phyloP scores from a whole-genome alignment of 2,329 filamentous ascomycete genomes.

The Orbilia quercus region DNA sequence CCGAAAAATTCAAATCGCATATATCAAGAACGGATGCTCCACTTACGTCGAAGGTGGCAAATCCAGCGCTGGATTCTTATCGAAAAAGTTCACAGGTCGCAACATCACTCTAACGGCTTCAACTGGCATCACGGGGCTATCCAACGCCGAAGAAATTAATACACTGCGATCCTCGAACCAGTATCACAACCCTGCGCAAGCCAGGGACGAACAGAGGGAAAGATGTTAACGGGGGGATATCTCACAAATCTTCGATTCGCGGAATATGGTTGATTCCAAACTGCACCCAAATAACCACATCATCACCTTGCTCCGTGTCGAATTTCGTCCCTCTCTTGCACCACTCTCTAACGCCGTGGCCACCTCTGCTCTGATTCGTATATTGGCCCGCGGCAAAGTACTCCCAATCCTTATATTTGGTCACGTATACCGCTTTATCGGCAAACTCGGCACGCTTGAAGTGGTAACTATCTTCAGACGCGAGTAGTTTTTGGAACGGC shows the following conservation, averaged over 20 bases:
- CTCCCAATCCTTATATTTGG: conserved; percentile 68
- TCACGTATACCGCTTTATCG: conserved; percentile 69
- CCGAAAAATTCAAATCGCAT: background rate
- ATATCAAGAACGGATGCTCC: background rate
- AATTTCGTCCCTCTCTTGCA: conserved; percentile 64
- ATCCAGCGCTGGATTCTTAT: conserved; percentile 68
- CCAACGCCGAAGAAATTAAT: background rate
- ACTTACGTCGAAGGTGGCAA: conserved; percentile 66
- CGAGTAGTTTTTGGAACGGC: conserved; percentile 71
- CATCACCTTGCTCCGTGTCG: conserved; percentile 67
- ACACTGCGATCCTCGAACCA: background rate
- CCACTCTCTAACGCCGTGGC: conserved; percentile 69
- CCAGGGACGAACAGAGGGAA: background rate
- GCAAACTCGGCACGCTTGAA: conserved; percentile 69
- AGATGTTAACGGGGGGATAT: too few species aligned
- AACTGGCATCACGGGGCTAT: conserved; percentile 72
- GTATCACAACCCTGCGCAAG: background rate
- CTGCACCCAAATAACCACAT: conserved; percentile 70
- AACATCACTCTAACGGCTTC: conserved; percentile 68
- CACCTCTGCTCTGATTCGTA: conserved; percentile 70
- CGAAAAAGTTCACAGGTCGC: conserved; percentile 69
- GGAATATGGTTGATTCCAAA: conserved; percentile 73
- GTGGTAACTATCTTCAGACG: conserved; percentile 66
- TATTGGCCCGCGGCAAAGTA: conserved; percentile 69
- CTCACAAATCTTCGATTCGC: conserved; percentile 71